Evolutionary conservation across 306 rosid species (phyloP).

Genomic region (Cicer arietinum): DNA sequence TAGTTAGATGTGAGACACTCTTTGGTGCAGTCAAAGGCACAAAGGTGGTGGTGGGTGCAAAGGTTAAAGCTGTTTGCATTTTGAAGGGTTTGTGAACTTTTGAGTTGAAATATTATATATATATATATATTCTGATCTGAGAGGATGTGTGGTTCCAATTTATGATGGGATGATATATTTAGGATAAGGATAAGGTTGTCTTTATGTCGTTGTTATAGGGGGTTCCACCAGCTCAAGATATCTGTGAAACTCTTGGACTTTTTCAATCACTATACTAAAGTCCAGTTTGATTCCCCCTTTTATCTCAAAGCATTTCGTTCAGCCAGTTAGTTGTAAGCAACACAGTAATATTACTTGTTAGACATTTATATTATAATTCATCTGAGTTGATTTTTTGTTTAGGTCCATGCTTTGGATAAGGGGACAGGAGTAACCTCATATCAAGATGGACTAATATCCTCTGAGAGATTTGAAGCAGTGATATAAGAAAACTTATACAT

Average conservation of each 20-base stretch:
- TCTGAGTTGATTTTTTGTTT: too few species aligned
- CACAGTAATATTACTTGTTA: not conserved
- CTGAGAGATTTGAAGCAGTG: not conserved
- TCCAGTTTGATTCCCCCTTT: constrained; percentile 6
- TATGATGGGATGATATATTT: constrained; percentile 56
- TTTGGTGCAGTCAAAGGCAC: constrained; percentile 58
- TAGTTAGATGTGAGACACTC: constrained; percentile 33
- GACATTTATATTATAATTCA: not conserved
- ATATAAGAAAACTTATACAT: not conserved
- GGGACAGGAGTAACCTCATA: too few species aligned
- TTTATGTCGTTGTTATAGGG: constrained; percentile 11
- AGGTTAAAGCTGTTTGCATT: constrained; percentile 65
- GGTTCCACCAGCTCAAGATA: constrained; percentile 44
- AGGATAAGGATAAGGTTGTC: constrained; percentile 53
- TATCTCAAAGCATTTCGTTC: not conserved
- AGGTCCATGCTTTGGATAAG: too few species aligned
- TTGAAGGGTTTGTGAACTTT: constrained; percentile 33
- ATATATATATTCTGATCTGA: not conserved
- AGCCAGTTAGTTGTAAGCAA: not conserved
- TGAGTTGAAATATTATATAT: constrained; percentile 3
- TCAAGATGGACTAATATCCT: too few species aligned
- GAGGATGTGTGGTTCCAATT: constrained; percentile 25
- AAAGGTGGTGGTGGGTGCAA: constrained; percentile 51
- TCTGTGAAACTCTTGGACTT: constrained; percentile 48
- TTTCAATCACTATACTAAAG: not conserved